Conservation (phyloP, 2,329 filamentous ascomycete species). For the Beauveria scarabaeidicola region DNA sequence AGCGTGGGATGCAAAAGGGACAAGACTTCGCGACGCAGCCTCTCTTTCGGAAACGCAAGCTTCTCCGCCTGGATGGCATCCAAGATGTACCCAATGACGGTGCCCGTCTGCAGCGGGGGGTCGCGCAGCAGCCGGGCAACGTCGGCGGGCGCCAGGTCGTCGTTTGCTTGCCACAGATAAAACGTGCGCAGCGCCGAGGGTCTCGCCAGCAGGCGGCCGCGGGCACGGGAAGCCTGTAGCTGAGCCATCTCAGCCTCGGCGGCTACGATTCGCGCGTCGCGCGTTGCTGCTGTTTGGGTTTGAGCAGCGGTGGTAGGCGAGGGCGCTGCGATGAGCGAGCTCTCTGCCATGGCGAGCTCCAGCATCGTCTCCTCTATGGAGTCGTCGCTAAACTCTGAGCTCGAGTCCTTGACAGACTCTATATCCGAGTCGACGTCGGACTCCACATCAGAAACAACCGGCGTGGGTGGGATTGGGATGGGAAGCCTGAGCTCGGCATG, state of each 20-base stretch:
- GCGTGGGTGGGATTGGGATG: conserved; percentile 42
- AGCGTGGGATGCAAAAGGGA: conserved; percentile 20
- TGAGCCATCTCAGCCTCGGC: conserved; percentile 32
- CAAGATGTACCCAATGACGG: conserved; percentile 52
- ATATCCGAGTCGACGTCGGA: conserved; percentile 17
- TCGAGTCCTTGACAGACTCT: conserved; percentile 4
- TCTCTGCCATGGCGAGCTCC: conserved; percentile 7
- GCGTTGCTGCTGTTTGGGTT: not conserved
- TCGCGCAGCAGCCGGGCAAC: conserved; percentile 50
- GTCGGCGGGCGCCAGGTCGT: conserved; percentile 36
- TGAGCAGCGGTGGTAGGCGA: not conserved
- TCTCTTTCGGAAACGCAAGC: conserved; percentile 38
- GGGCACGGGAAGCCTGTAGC: conserved; percentile 24
- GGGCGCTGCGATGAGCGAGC: not conserved
- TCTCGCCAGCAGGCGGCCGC: conserved; percentile 18
- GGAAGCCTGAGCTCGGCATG: conserved; percentile 59
- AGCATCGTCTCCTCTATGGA: not conserved
- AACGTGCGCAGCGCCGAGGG: conserved; percentile 46
- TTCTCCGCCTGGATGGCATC: conserved; percentile 43
- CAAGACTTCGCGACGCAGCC: conserved; percentile 39
- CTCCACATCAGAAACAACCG: conserved; percentile 23
- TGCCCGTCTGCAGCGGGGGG: conserved; percentile 48
- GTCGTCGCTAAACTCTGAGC: conserved; percentile 4
- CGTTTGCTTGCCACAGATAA: conserved; percentile 52
- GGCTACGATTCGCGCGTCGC: conserved; percentile 34